Conservation (phyloP, 192 early-diverging fungal species). For the Neocallimastix lanati region DNA sequence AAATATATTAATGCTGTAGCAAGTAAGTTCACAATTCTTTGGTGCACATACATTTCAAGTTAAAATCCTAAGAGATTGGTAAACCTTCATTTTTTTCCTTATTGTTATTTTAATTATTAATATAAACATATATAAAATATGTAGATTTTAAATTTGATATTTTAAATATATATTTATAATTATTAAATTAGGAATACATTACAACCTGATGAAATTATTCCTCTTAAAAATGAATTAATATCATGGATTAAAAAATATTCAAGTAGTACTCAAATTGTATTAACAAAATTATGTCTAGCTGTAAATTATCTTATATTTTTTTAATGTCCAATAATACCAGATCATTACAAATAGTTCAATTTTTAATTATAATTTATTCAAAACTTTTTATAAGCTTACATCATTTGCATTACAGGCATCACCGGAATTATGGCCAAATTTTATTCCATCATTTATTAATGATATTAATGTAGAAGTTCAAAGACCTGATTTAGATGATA, state of each 20-base stretch:
- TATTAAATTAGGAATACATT: background rate
- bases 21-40: conserved; percentile 6
- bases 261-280: conserved; percentile 5
- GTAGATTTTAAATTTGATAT: no score
- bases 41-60: conserved; percentile 11
- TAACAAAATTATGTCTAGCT: conserved; percentile 12
- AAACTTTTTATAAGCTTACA: conserved; percentile 3
- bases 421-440: conserved; percentile 5
- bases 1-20: background rate
- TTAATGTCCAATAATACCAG: no score
- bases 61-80: conserved; percentile 15
- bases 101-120: no score
- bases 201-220: background rate
- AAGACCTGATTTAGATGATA: background rate
- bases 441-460: conserved; percentile 3
- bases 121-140: no score
- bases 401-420: conserved; percentile 6
- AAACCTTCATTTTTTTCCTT: background rate
- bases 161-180: no score
- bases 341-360: no score
- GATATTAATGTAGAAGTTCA: background rate
- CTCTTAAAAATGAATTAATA: conserved; percentile 1
- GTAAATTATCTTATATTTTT: no score
- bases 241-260: conserved; percentile 1
- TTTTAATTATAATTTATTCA: no score